Evolutionary conservation across 495 filamentous ascomycete species (phyloP).

Genomic region (Aspergillus nanangensis): DNA sequence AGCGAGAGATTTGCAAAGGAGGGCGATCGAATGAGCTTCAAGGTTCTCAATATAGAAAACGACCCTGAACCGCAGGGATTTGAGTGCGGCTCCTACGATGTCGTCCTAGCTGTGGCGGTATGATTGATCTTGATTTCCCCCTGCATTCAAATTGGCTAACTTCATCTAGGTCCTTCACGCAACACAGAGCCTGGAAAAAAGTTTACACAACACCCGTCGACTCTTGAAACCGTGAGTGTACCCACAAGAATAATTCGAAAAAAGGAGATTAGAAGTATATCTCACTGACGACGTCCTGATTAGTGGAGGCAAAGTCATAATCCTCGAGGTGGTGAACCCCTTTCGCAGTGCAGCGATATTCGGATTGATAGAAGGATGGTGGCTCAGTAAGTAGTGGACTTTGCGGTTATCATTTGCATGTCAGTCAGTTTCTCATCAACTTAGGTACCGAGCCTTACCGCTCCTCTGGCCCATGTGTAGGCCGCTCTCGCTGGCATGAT

Average conservation of each 20-base stretch:
- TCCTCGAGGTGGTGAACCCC: no score
- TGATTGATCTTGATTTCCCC: background rate
- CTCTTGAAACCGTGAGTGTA: constrained; percentile 20
- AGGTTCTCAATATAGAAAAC: constrained; percentile 37
- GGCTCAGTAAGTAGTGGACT: constrained; percentile 9
- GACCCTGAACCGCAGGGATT: constrained; percentile 44
- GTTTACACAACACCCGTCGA: constrained; percentile 26
- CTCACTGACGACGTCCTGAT: no score
- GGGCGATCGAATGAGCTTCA: constrained; percentile 6
- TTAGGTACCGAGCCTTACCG: constrained; percentile 10
- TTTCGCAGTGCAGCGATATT: no score
- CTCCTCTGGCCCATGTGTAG: constrained; percentile 12
- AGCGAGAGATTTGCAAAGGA: constrained; percentile 2
- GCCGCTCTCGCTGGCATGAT: constrained; percentile 14
- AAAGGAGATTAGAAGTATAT: no score
- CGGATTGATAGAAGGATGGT: constrained; percentile 17
- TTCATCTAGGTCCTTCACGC: constrained; percentile 25
- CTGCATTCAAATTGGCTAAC: background rate
- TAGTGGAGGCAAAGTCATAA: no score
- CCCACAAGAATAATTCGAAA: background rate
- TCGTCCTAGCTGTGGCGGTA: constrained; percentile 39
- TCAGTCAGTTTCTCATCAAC: background rate
- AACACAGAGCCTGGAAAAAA: constrained; percentile 27
- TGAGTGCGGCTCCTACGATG: constrained; percentile 38
- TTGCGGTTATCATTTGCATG: background rate